phyloP scores from a whole-genome alignment of 73 alveolate genomes.

The Tetrahymena thermophila region DNA sequence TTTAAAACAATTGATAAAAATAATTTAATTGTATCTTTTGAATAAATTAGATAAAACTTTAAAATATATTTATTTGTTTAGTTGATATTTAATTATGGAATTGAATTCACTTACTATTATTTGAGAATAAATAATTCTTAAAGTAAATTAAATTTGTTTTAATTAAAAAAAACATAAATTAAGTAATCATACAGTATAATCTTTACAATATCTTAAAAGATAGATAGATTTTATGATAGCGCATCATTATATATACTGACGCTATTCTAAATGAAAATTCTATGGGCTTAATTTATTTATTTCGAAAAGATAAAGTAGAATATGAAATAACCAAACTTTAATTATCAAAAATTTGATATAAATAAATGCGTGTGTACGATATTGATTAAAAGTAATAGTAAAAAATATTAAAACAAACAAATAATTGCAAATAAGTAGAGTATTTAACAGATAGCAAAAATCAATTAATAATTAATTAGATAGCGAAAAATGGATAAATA shows the following conservation, averaged over 20 bases:
- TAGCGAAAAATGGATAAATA: neutral
- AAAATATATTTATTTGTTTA: too few species aligned
- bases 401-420: neutral
- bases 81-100: too few species aligned
- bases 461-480: neutral
- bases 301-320: neutral
- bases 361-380: neutral
- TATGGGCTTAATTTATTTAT: neutral
- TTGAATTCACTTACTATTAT: neutral
- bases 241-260: neutral
- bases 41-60: too few species aligned
- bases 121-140: neutral
- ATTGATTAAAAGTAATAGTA: neutral
- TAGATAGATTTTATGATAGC: neutral
- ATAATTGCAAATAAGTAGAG: neutral
- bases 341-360: neutral
- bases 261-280: neutral
- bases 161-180: neutral
- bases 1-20: too few species aligned
- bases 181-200: neutral
- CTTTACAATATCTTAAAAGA: neutral
- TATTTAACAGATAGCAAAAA: neutral
- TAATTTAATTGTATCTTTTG: neutral
- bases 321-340: too few species aligned
- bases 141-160: neutral